A percentile compares a stretch with the other conserved stretches of the same genome.
phyloP scores from a whole-genome alignment of 2,329 filamentous ascomycete species.

The Malbranchea cinnamomea region DNA sequence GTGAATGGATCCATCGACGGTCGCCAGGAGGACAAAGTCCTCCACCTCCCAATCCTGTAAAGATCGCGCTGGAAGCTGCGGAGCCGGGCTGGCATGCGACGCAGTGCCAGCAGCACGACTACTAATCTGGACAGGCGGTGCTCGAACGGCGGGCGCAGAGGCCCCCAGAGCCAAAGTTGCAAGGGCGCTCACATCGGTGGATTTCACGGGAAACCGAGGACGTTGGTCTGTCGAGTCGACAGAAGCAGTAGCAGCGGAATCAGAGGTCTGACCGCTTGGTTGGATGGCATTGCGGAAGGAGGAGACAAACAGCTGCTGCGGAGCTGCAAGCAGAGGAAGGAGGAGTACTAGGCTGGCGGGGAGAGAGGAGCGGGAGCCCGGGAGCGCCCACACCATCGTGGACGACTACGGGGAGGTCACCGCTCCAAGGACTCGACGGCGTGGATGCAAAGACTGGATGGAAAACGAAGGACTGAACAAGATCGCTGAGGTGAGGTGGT shows the following conservation, averaged over 20 bases:
- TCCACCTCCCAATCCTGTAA: slow-evolving; percentile 99
- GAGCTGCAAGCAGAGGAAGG: slow-evolving; percentile 46
- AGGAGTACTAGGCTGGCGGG: slow-evolving; percentile 44
- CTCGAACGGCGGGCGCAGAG: slow-evolving; percentile 64
- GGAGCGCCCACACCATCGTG: slow-evolving; percentile 51
- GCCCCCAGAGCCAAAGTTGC: slow-evolving; percentile 91
- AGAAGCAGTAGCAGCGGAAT: slow-evolving; percentile 11
- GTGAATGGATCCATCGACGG: slow-evolving; percentile 93
- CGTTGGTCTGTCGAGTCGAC: slow-evolving; percentile 8
- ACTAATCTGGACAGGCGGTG: slow-evolving; percentile 64
- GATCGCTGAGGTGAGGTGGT: no score
- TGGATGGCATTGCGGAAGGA: slow-evolving; percentile 17
- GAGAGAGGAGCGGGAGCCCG: slow-evolving; percentile 40
- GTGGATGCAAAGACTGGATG: slow-evolving; percentile 9
- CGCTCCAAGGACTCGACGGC: no score
- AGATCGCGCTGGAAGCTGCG: slow-evolving; percentile 89
- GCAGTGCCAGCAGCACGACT: no score
- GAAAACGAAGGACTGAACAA: not conserved
- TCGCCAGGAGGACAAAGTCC: slow-evolving; percentile 99
- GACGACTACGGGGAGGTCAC: slow-evolving; percentile 16
- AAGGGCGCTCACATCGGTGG: slow-evolving; percentile 77
- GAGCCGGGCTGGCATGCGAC: slow-evolving; percentile 57
- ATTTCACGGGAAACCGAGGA: slow-evolving; percentile 8
- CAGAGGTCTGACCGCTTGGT: slow-evolving; percentile 11
- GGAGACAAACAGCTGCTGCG: slow-evolving; percentile 41